Evolutionary conservation across 2,329 filamentous ascomycete genomes (phyloP), one percentile per base, ranked within the genome.

Genomic region (Beauveria rudraprayagi): DNA sequence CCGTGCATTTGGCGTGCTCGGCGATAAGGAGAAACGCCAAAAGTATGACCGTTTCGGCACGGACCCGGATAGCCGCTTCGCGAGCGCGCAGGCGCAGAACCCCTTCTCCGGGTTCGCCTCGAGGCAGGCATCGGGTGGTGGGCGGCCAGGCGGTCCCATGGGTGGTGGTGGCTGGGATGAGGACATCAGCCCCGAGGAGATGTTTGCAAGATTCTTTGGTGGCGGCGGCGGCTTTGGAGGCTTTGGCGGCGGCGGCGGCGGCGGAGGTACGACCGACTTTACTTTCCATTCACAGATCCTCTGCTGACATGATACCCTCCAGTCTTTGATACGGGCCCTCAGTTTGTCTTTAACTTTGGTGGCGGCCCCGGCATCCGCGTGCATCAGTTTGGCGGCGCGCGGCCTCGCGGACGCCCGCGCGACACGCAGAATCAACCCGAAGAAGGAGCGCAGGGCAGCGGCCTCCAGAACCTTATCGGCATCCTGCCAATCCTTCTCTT

Each of bases 181-280:
- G 63, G 93, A 97, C 72, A 90, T 99, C 68, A 96, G 90, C 60
- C 92, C 94, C 0, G 94, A 99, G 75, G 94, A 99, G 75, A 84
- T 99, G 80, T 99, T 99, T 77, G 88, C 93, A 71, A 86, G 93
- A 65, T 99, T 99, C 82, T 99, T 99, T 78, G 91, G 91, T 53
- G 92, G 90, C 47, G 87, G 84, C 62, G 86, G 86, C 58, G 82
- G 83, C 17, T 87, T 90, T 70, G 88, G 89, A 77, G 83, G 76
- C 73, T 81, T 72, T 68, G 79, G 75, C 65, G 57, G 56, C 22
- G 56, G 34, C 5, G 30, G 30, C 34, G 34, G 73, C 14, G 54
- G 73, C n/a, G 54, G 72, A 69, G 75, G 74, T 78, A 63, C 72
- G 72, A 56, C 62, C 59, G n/a, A 48, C 11, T 24, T 47, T 30